Base-by-base conservation (phyloP, 2,329 filamentous ascomycete species). In the Aspergillus sergii region DNA sequence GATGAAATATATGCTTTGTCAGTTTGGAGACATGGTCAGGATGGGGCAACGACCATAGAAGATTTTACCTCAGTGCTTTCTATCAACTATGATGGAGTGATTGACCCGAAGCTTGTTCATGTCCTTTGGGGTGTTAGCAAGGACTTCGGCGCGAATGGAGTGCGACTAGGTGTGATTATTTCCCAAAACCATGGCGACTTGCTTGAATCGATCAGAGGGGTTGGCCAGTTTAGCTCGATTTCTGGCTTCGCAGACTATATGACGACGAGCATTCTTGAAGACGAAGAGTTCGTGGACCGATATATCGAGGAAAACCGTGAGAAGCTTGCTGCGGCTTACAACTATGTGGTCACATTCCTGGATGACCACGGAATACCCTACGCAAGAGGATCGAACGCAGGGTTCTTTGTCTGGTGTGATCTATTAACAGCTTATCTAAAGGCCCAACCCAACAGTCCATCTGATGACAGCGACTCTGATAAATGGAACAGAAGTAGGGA, bases 1-100 rank as follows among this genome's bases (percentile, higher is more conserved):
- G 86, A 88, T 69, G 86, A 88, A 69, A 83, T 88, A 45, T 88
- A 88, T 68, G 86, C 84, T 2, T 69, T 85, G 5, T 86, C 85
- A 0, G 74, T 82, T 1, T 88, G 81, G 71, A 63, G 78, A 8
- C 85, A 81, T 63, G 48, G 48, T n/a, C 23, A 32, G 14, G 80
- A 73, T 48, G 60, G 61, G 0, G 12, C 51, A 0, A 67, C 73
- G 0, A 57, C 66, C 0, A 63, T 69, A 0, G 66, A 74, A 0
- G 70, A 14, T 1, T 36, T 36, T 36, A 36, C 34, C 14, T 36
- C 34, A 14, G 34, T 36, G 75, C 0, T 87, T 87, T 63, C 77
- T 78, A 11, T 86, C 84, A 0, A 73, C 75, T 0, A 73, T 85
- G 62, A 68, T 0, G 80, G 74, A 0, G 67, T 84, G 36, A 84